A percentile compares a stretch with the other conserved stretches of the same genome.
These are phyloP conservation scores for Penicillium egyptiacum DNA, from an alignment of 495 filamentous ascomycete species.

Conservation along the genomic window DNA sequence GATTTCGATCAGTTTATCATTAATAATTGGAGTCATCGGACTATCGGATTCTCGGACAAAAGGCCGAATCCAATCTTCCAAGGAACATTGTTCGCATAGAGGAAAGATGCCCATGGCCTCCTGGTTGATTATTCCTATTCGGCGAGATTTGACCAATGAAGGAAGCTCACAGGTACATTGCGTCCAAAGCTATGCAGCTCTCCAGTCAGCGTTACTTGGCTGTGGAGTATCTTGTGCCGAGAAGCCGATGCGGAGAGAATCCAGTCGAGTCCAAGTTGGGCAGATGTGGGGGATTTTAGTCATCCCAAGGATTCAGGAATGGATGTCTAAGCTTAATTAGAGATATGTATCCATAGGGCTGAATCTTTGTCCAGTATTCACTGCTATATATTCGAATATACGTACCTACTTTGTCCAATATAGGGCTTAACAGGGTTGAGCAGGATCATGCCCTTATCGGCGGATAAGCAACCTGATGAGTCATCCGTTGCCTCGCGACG, in stretches of 20 bases:
- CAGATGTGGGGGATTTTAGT: slow-evolving; percentile 7
- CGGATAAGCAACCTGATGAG: slow-evolving; percentile 12
- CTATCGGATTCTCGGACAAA: slow-evolving; percentile 4
- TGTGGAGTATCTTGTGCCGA: slow-evolving; percentile 25
- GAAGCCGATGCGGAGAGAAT: slow-evolving; percentile 26
- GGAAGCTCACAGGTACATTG: background rate
- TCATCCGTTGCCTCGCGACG: slow-evolving; percentile 28
- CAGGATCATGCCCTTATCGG: slow-evolving; percentile 19
- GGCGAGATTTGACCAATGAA: slow-evolving; percentile 18
- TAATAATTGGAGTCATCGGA: slow-evolving; percentile 9
- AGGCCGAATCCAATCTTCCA: background rate
- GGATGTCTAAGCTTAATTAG: background rate
- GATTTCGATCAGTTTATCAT: background rate
- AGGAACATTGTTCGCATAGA: background rate
- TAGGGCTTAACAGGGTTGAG: background rate
- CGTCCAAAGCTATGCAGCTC: background rate
- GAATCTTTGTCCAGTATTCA: background rate
- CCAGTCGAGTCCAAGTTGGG: background rate
- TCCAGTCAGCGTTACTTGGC: slow-evolving; percentile 8
- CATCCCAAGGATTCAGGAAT: background rate
- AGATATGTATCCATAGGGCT: background rate
- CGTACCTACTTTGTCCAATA: background rate
- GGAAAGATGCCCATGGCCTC: slow-evolving; percentile 12
- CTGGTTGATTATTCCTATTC: slow-evolving; percentile 8
- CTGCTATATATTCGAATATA: background rate